Evolutionary conservation across 208 protist species (phyloP), one percentile per base, ranked within the genome.

Genomic region (Herpetomonas samuelpessoai): DNA sequence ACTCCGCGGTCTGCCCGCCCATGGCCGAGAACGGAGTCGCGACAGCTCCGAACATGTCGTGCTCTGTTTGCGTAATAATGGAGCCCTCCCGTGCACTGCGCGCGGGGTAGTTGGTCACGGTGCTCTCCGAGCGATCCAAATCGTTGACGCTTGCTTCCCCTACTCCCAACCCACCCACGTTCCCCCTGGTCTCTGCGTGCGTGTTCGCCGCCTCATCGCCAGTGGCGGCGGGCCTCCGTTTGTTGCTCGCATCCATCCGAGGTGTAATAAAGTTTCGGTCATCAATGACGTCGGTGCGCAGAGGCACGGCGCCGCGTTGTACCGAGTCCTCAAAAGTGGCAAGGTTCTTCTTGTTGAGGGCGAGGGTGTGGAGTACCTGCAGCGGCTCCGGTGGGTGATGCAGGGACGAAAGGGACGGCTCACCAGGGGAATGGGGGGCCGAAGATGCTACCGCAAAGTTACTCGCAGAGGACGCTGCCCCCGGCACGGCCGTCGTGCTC

Each of bases 261-360:
- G 68, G 67, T 30, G 50, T 50, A 2, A 57, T 31, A 51, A 61
- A 68, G 25, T 38, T 48, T 25, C 62, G 27, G 31, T 41, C 57
- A 35, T 62, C 57, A 27, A 78, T 70, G 9, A 48, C 44, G 41
- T 86, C 80, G 12, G 51, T 47, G 10, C 80, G 75, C 29, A 86
- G 69, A 7, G 80, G 72, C 48, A 86, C 44, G 14, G 25, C 29
- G 18, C 80, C 80, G 0, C 29, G 54, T 30, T 75, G 62, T 24
- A 76, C 58, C 0, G 62, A 57, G n/a, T 51, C 52, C 19, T 68
- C 65, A 46, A 86, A 86, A 16, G 57, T 65, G 21, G 72, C 51
- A 30, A 86, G 63, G 31, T 83, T 86, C 4, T 67, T 29, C 29
- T 65, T 66, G 51, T 75, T 86, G 9, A 86, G 69, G 0, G 70